Evolutionary conservation across 108 stramenopile genomes (phyloP).

Genomic region (Cyclotella atomus): DNA sequence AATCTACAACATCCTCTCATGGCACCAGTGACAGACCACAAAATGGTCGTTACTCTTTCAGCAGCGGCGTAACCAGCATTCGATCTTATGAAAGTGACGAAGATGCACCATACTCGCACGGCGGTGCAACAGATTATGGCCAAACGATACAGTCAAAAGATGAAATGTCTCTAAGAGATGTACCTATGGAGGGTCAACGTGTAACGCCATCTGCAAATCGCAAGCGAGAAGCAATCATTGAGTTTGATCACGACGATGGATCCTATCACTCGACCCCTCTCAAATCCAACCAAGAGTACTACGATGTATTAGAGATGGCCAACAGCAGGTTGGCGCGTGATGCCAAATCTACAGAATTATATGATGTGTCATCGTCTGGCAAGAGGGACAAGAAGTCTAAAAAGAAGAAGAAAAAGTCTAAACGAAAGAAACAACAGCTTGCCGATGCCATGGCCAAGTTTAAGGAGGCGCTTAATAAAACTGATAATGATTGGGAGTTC

Average conservation of each 20-base stretch:
- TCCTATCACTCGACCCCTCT: neutral
- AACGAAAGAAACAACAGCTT: constrained; percentile 8
- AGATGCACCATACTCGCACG: neutral
- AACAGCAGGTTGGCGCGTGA: constrained; percentile 10
- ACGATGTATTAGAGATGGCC: constrained; percentile 45
- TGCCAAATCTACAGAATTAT: too few relatives aligned
- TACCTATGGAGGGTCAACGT: neutral
- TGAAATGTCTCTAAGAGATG: neutral
- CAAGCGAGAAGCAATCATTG: neutral
- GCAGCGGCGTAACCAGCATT: too few relatives aligned
- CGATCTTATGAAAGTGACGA: neutral
- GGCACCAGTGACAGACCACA: too few relatives aligned
- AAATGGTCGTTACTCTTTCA: too few relatives aligned
- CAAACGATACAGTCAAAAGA: too few relatives aligned
- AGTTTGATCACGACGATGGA: neutral
- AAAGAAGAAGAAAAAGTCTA: constrained; percentile 14
- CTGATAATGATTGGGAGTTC: neutral
- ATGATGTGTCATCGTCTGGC: too few relatives aligned
- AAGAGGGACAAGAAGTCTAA: constrained; percentile 3
- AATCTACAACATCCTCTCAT: too few relatives aligned
- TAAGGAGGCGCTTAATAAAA: neutral
- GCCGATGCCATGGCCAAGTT: constrained; percentile 1
- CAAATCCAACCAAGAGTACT: constrained; percentile 39
- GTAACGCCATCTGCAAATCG: neutral
- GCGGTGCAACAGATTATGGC: neutral